These are phyloP conservation scores for Aspergillus felis DNA, from an alignment of 2,329 filamentous ascomycete genomes.

Conservation along the genomic window DNA sequence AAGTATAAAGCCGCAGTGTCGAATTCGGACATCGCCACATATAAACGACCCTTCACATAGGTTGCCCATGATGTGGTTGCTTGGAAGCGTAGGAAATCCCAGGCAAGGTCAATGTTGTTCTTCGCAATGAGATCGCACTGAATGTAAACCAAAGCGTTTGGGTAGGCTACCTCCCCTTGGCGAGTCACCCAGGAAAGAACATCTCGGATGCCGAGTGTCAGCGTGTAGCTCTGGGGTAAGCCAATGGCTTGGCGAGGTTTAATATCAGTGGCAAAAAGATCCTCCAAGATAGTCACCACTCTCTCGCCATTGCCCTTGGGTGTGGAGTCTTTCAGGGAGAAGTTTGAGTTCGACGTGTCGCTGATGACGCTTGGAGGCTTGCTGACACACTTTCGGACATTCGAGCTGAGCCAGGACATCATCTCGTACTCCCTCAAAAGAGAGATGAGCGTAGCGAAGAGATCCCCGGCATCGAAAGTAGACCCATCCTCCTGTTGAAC, in stretches of 20 bases:
- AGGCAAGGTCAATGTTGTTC: slow-evolving; percentile 62
- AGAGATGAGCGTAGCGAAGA: slow-evolving; percentile 64
- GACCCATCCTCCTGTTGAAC: slow-evolving; percentile 69
- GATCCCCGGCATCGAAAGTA: slow-evolving; percentile 57
- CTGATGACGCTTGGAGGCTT: slow-evolving; percentile 14
- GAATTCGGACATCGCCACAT: slow-evolving; percentile 69
- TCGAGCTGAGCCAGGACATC: slow-evolving; percentile 57
- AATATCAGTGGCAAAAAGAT: slow-evolving; percentile 43
- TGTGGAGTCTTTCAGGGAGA: slow-evolving; percentile 23
- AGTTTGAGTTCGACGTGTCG: slow-evolving; percentile 22
- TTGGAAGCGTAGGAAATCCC: slow-evolving; percentile 64
- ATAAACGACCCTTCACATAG: slow-evolving; percentile 81
- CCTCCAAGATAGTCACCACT: slow-evolving; percentile 39
- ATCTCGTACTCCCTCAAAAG: slow-evolving; percentile 71
- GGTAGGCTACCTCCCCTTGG: slow-evolving; percentile 52
- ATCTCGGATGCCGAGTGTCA: slow-evolving; percentile 43
- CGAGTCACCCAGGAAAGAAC: slow-evolving; percentile 47
- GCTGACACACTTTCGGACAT: slow-evolving; percentile 34
- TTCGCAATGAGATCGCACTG: slow-evolving; percentile 65
- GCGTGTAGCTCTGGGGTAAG: slow-evolving; percentile 39
- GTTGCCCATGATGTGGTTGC: slow-evolving; percentile 56
- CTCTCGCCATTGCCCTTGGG: slow-evolving; percentile 20
- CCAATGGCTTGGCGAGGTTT: slow-evolving; percentile 39
- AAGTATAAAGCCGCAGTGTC: slow-evolving; percentile 71
- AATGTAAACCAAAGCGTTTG: slow-evolving; percentile 62